These are phyloP conservation scores for Cyclostephanos invisitatus DNA, from an alignment of 108 stramenopile genomes.

Conservation along the genomic window DNA sequence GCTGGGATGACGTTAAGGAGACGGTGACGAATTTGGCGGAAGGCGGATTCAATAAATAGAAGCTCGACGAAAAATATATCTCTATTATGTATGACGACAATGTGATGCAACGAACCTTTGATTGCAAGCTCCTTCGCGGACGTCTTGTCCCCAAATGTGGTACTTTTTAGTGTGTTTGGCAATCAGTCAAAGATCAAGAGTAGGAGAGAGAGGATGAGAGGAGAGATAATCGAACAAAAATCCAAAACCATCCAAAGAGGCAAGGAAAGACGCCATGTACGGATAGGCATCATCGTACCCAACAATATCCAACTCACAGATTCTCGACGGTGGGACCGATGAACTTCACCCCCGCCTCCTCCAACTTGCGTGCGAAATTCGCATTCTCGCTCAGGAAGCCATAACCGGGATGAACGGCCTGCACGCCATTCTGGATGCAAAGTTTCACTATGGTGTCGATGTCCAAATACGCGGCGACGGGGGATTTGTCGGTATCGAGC, in stretches of 20 bases:
- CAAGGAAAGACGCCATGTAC: no score
- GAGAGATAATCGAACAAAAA: neutral
- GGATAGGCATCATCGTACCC: no score
- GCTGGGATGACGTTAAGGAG: neutral
- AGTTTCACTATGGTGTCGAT: slow-evolving; percentile 81
- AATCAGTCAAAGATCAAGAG: neutral
- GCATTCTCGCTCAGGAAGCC: slow-evolving; percentile 91
- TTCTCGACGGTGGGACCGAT: slow-evolving; percentile 93
- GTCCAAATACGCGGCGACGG: slow-evolving; percentile 94
- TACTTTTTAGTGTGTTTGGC: neutral
- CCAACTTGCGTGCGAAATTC: slow-evolving; percentile 73
- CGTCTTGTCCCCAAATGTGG: slow-evolving; percentile 91
- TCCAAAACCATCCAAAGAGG: no score
- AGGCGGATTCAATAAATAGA: no score
- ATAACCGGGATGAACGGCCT: slow-evolving; percentile 92
- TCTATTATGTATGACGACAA: neutral
- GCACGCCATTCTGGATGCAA: slow-evolving; percentile 79
- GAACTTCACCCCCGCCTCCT: slow-evolving; percentile 82
- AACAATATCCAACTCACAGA: slow-evolving; percentile 37
- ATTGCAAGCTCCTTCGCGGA: slow-evolving; percentile 88
- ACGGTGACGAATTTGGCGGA: no score
- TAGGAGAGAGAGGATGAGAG: neutral
- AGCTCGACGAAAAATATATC: no score
- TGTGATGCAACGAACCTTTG: slow-evolving; percentile 5
- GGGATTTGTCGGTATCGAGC: slow-evolving; percentile 45